Base-by-base conservation (phyloP, 345 rosid species). In the Aquilaria sinensis region DNA sequence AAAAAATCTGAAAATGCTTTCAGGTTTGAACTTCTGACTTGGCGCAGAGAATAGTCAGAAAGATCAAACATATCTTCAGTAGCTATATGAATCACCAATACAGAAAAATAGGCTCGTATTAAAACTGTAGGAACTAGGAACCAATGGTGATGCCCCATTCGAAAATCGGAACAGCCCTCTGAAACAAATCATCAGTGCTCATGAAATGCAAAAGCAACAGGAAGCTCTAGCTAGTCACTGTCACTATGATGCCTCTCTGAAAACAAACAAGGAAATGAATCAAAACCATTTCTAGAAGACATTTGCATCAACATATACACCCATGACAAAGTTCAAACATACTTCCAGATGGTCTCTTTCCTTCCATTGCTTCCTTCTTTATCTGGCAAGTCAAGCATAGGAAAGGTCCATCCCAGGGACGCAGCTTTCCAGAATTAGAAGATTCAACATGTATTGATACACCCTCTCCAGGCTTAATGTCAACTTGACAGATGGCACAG, bases 341-440 rank as follows among this genome's bases (percentile, higher is more conserved):
- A 91, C 97, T 91, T 80, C 93, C 88, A 5, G 79, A 77, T 7
- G 81, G 75, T 79, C 87, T 78, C 77, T 76, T 91, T 50, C 97
- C 94, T 85, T 91, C 97, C 96, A 91, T 91, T 60, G 89, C 89
- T 63, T 88, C 96, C 78, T 76, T 91, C 75, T 88, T 91, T 64
- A 88, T 85, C 72, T 91, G 96, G 80, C 96, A 91, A 78, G 89
- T 91, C 56, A 51, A 62, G 68, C 97, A 91, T 71, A 91, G 96
- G 77, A 88, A 91, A 59, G 97, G 97, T 66, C 97, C 97, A 81
- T 91, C 96, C 91, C 96, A 88, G 10, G 97, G 92, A 57, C 93
- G 90, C 67, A 80, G 67, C 69, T 79, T 86, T 62, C 86, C 71
- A 16, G 78, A 69, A 67, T 78, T 72, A 62, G 89, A 61, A 12